Conservation (phyloP, 805 yeast genomes). For the Ogataea trehalophila region DNA sequence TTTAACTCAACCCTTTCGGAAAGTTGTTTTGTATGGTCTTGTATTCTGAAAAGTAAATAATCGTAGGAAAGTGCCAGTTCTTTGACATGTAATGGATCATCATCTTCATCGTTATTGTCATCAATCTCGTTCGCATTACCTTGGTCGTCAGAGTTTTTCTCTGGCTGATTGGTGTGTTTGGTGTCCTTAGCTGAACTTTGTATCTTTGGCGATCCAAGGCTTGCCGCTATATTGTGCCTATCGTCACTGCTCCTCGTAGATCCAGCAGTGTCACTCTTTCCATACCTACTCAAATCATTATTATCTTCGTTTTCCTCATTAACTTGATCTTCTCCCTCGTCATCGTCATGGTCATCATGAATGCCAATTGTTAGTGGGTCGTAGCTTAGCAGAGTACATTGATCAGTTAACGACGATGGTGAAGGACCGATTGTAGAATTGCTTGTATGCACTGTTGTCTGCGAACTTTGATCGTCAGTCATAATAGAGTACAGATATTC, state of each 20-base stretch:
- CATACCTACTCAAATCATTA: background rate
- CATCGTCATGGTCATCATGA: background rate
- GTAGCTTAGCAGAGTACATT: slow-evolving; percentile 8
- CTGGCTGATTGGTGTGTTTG: too few relatives aligned
- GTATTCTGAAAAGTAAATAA: slow-evolving; percentile 57
- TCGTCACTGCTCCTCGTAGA: background rate
- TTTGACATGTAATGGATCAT: slow-evolving; percentile 61
- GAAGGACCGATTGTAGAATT: slow-evolving; percentile 16
- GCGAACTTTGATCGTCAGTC: slow-evolving; percentile 21
- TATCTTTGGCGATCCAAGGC: too few relatives aligned
- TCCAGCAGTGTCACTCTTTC: background rate
- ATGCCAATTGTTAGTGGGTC: background rate
- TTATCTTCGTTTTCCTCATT: background rate
- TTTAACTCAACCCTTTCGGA: slow-evolving; percentile 26
- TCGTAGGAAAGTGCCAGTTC: slow-evolving; percentile 59
- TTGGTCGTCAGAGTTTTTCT: background rate
- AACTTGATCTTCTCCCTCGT: slow-evolving; percentile 3
- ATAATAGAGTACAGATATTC: background rate
- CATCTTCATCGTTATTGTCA: slow-evolving; percentile 25
- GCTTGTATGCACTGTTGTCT: slow-evolving; percentile 15
- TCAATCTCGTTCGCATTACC: background rate
- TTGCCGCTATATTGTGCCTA: background rate
- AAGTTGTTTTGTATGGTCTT: slow-evolving; percentile 46
- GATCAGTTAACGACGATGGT: slow-evolving; percentile 10
- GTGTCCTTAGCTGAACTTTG: too few relatives aligned